A percentile compares a stretch with the other conserved stretches of the same genome.
Conservation (phyloP, 1,284 basidiomycete species). For the Microbotryum violaceum region DNA sequence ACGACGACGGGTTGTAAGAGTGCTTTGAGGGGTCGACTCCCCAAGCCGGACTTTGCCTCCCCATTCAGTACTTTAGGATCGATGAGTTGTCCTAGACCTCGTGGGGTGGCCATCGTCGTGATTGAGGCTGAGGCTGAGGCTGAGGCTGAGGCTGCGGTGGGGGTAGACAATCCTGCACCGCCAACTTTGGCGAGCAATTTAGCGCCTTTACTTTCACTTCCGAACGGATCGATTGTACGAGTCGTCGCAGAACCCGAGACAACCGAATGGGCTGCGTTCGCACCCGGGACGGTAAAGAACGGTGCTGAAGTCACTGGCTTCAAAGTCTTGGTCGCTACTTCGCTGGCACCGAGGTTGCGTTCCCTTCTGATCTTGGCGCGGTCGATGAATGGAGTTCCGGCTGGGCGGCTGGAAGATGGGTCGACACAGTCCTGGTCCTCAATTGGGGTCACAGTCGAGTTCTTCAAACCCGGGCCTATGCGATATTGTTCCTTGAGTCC, state of each 20-base stretch:
- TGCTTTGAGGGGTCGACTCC: no score
- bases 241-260: background rate
- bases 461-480: background rate
- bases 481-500: conserved; percentile 14
- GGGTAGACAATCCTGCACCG: background rate
- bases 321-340: background rate
- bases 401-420: no score
- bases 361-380: conserved; percentile 20
- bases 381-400: conserved; percentile 6
- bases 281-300: conserved; percentile 19
- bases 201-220: conserved; percentile 16
- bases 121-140: no score
- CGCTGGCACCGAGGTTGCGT: conserved; percentile 2
- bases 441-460: conserved; percentile 8
- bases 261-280: background rate
- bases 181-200: conserved; percentile 17
- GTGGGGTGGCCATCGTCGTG: no score
- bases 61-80: no score
- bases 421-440: no score
- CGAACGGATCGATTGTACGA: conserved; percentile 11
- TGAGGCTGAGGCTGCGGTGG: no score
- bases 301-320: background rate
- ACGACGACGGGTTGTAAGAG: no score
- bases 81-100: no score
- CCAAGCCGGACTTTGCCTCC: no score